Conservation (phyloP, 257 asterid genomes). For the Scutellaria minor region DNA sequence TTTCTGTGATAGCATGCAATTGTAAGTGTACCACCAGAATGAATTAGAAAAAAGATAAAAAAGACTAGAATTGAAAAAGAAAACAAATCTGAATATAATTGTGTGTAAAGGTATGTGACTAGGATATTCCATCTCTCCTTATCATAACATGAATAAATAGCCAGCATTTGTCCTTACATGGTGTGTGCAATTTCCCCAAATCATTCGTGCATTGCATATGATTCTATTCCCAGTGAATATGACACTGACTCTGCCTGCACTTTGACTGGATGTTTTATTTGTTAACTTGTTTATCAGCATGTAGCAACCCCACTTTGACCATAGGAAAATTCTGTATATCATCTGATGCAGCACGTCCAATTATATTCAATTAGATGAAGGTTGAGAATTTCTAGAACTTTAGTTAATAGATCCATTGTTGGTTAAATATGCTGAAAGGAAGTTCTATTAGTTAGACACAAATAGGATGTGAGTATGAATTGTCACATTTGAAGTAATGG, state of each 20-base stretch:
- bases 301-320: slow-evolving; percentile 14
- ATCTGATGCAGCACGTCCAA: neutral
- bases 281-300: neutral
- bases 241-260: neutral
- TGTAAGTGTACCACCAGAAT: neutral
- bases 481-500: slow-evolving; percentile 12
- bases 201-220: neutral
- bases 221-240: neutral
- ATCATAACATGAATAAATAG: neutral
- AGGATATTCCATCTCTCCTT: neutral
- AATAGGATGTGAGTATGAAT: slow-evolving; percentile 26
- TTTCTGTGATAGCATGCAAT: neutral
- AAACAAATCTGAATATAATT: neutral
- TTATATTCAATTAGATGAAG: neutral
- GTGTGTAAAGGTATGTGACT: neutral
- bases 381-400: slow-evolving; percentile 7
- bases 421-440: slow-evolving; percentile 12
- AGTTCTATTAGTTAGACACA: neutral
- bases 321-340: neutral
- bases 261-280: neutral
- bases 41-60: neutral
- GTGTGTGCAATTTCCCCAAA: neutral
- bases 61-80: neutral
- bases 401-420: slow-evolving; percentile 8
- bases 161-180: neutral